These are phyloP conservation scores for Rhinocladiella mackenziei DNA, from an alignment of 2,329 filamentous ascomycete species.

Conservation along the genomic window DNA sequence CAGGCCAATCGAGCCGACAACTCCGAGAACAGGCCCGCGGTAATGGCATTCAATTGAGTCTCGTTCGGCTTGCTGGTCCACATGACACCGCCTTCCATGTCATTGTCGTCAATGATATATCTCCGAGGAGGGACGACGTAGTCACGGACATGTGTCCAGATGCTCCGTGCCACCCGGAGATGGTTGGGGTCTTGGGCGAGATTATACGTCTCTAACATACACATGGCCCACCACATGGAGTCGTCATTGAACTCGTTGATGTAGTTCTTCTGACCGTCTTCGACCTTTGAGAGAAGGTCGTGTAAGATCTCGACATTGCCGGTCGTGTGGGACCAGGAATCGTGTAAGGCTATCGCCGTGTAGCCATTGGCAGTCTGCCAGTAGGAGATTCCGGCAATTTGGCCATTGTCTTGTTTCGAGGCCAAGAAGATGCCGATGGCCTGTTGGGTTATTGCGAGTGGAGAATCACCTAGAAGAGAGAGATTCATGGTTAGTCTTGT, in stretches of 20 bases:
- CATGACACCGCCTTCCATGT: slow-evolving; percentile 24
- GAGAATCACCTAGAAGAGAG: background rate
- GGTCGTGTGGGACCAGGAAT: slow-evolving; percentile 18
- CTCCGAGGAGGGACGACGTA: slow-evolving; percentile 14
- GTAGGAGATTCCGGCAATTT: slow-evolving; percentile 20
- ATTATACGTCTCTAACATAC: slow-evolving; percentile 17
- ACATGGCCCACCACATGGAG: slow-evolving; percentile 25
- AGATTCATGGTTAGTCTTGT: slow-evolving; percentile 7
- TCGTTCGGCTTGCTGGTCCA: slow-evolving; percentile 23
- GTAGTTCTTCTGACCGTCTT: slow-evolving; percentile 11
- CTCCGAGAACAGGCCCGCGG: slow-evolving; percentile 22
- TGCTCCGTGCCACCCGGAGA: slow-evolving; percentile 8
- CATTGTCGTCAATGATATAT: slow-evolving; percentile 13
- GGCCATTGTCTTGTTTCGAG: slow-evolving; percentile 18
- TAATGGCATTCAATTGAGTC: slow-evolving; percentile 21
- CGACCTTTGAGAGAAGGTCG: slow-evolving; percentile 15
- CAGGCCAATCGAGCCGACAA: slow-evolving; percentile 17
- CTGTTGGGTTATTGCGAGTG: slow-evolving; percentile 12
- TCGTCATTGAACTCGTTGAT: slow-evolving; percentile 27
- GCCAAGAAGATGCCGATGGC: slow-evolving; percentile 22
- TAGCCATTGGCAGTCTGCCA: slow-evolving; percentile 27
- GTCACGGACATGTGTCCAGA: slow-evolving; percentile 18
- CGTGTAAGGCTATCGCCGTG: slow-evolving; percentile 23
- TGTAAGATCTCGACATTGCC: slow-evolving; percentile 9
- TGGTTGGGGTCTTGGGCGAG: slow-evolving; percentile 8